Base-by-base conservation (phyloP, 202 grass and related monocot species). In the Thinopyrum obtusiflorum region DNA sequence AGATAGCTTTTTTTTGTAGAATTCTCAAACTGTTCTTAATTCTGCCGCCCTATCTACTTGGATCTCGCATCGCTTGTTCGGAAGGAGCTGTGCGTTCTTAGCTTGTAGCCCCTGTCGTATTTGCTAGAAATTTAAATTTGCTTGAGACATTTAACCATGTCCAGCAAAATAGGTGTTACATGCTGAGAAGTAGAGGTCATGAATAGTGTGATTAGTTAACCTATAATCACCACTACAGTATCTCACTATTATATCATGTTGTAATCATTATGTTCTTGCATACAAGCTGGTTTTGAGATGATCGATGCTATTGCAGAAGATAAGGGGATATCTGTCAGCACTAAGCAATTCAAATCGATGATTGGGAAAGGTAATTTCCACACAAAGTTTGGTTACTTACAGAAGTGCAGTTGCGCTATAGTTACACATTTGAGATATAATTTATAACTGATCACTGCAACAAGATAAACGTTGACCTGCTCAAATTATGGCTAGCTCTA, bases 251-350 rank as follows among this genome's bases (percentile, higher is more conserved):
- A 29, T 10, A 40, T 75, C 20, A 80, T 74, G 60, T 61, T 90
- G 53, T 24, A 28, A 70, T 61, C 42, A 23, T 65, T 13, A 4
- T 79, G 24, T 15, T 32, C 26, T 47, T 32, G 2, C 28, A 13
- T 20, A 7, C 73, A 94, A 89, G 89, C 95, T 27, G 96, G 96
- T 5, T 98, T 98, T 85, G 96, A 95, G 84, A 88, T 95, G 57
- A 89, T 95, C 51, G 96, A 94, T 91, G 88, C 76, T 78, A 92
- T 98, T 26, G 91, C 88, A 60, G 96, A 98, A 86, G 86, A 84
- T 14, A 82, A 92, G 65, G 86, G 91, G 4, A 91, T 98, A 79
- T 88, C 89, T 67, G 40, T 98, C 72, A 92, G 71, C 82, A 98
- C 20, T 35, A 92, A 91, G 77, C 79, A 90, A 9, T 93, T 85